Evolutionary conservation across 2,329 filamentous ascomycete species (phyloP).

Genomic region (Tolypocladium nubicola): DNA sequence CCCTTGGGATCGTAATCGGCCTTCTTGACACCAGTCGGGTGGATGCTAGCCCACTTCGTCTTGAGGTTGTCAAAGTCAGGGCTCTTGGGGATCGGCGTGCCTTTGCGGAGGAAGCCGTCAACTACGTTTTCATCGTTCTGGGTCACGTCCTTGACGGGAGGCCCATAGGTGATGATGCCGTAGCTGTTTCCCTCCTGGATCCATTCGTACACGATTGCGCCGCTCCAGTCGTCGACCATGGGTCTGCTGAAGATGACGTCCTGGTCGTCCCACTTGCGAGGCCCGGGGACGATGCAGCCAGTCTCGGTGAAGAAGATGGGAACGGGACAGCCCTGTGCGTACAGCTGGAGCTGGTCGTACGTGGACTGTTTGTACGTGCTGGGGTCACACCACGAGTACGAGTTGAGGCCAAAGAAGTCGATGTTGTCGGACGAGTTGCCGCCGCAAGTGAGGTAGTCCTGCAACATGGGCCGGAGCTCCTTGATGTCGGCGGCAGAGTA

Average conservation of each 20-base stretch:
- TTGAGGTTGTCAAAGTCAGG: conserved; percentile 75
- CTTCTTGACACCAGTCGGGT: conserved; percentile 56
- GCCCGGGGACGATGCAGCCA: conserved; percentile 60
- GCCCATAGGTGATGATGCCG: conserved; percentile 68
- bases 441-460: conserved; percentile 70
- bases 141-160: conserved; percentile 38
- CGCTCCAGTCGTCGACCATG: conserved; percentile 63
- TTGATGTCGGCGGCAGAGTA: conserved; percentile 84
- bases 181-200: conserved; percentile 77
- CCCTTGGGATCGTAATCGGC: conserved; percentile 53
- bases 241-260: conserved; percentile 62
- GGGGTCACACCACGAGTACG: conserved; percentile 69
- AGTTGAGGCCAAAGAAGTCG: conserved; percentile 81
- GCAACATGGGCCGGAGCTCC: conserved; percentile 49
- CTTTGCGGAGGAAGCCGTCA: conserved; percentile 59
- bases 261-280: conserved; percentile 61
- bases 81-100: conserved; percentile 59
- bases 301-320: conserved; percentile 88
- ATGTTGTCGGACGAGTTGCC: conserved; percentile 56
- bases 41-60: conserved; percentile 62
- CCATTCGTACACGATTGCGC: conserved; percentile 84
- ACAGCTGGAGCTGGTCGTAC: conserved; percentile 57
- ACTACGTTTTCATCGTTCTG: conserved; percentile 43
- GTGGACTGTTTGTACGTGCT: conserved; percentile 51
- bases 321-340: conserved; percentile 62